Evolutionary conservation across 306 rosid species (phyloP).

Genomic region (Gastrolobium bilobum): DNA sequence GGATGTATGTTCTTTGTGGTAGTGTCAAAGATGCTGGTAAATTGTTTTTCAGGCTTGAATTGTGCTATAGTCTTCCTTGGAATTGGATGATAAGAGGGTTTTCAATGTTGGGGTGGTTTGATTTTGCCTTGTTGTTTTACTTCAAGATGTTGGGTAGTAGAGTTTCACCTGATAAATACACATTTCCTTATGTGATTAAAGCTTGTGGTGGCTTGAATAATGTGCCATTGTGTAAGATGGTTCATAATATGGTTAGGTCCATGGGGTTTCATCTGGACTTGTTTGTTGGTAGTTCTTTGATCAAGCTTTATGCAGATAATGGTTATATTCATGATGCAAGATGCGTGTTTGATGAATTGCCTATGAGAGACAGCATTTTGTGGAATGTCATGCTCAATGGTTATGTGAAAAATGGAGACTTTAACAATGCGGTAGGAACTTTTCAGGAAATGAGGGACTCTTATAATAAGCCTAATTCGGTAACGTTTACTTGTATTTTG

Average conservation of each 20-base stretch:
- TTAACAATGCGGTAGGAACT: constrained; percentile 52
- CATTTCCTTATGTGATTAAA: constrained; percentile 84
- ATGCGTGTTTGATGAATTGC: constrained; percentile 71
- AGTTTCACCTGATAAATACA: constrained; percentile 82
- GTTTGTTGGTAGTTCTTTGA: constrained; percentile 78
- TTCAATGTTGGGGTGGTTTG: constrained; percentile 64
- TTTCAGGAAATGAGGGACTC: constrained; percentile 67
- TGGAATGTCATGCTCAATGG: constrained; percentile 91
- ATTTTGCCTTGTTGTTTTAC: constrained; percentile 71
- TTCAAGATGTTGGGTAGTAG: constrained; percentile 79
- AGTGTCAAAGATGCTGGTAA: constrained; percentile 64
- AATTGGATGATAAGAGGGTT: constrained; percentile 87
- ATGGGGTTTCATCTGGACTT: constrained; percentile 72
- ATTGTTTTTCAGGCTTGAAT: constrained; percentile 66
- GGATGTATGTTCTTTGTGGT: constrained; percentile 73
- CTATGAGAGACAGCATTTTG: constrained; percentile 64
- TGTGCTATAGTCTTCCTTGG: constrained; percentile 71
- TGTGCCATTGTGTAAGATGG: constrained; percentile 62
- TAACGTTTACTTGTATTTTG: constrained; percentile 67
- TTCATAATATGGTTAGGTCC: constrained; percentile 55
- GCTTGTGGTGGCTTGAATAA: constrained; percentile 79
- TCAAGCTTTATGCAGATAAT: constrained; percentile 72
- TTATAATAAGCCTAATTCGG: constrained; percentile 59
- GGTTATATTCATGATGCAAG: constrained; percentile 71
- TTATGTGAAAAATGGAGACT: constrained; percentile 70